Evolutionary conservation across 177 flowering plant genomes (phyloP).

Genomic region (Vitis hybrid): DNA sequence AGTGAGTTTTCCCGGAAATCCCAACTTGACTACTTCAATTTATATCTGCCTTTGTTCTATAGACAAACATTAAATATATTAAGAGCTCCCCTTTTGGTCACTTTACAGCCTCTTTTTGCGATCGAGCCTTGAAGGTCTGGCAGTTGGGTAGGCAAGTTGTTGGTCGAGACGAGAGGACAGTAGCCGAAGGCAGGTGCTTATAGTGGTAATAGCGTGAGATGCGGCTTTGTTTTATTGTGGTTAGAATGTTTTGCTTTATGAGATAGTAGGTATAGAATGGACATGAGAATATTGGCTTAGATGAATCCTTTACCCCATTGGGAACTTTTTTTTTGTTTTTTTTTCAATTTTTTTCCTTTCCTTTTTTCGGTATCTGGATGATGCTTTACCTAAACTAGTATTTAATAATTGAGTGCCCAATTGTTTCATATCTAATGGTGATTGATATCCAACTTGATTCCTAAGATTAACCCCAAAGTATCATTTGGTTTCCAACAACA

Average conservation of each 20-base stretch:
- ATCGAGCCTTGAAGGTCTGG: constrained; percentile 38
- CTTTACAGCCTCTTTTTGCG: constrained; percentile 63
- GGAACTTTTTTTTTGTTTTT: too few species aligned
- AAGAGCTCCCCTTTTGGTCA: background rate
- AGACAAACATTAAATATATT: too few species aligned
- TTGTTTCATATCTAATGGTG: too few species aligned
- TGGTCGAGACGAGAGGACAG: background rate
- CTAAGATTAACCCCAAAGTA: too few species aligned
- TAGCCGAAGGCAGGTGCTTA: background rate
- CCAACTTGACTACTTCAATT: background rate
- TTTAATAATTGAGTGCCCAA: too few species aligned
- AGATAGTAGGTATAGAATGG: constrained; percentile 7
- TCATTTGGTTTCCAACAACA: too few species aligned
- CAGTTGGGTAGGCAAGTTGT: background rate
- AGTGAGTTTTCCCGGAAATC: constrained; percentile 27
- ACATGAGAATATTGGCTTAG: background rate
- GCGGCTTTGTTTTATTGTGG: constrained; percentile 15
- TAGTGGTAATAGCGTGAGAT: background rate
- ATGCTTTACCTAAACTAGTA: too few species aligned
- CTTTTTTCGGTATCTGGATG: too few species aligned
- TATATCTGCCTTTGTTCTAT: background rate
- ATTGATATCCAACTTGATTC: too few species aligned
- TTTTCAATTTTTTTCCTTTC: too few species aligned
- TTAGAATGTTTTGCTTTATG: constrained; percentile 15
- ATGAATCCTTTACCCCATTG: background rate